phyloP scores from a whole-genome alignment of 495 filamentous ascomycete species.

The Tuber brumale region DNA sequence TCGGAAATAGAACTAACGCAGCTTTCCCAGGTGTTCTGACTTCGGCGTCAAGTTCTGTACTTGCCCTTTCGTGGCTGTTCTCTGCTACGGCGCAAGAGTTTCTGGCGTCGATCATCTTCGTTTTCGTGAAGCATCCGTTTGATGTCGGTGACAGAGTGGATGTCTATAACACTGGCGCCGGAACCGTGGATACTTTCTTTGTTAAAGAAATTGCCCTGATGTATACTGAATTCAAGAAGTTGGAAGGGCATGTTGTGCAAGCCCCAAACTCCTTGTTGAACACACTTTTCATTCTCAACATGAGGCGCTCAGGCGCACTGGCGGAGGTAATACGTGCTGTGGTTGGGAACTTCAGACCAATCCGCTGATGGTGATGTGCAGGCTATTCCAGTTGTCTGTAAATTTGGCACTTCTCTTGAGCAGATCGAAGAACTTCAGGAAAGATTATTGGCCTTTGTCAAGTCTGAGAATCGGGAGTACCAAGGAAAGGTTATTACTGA shows the following conservation, averaged over 20 bases:
- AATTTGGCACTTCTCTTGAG: slow-evolving; percentile 80
- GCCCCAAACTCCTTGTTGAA: slow-evolving; percentile 93
- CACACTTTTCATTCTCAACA: slow-evolving; percentile 88
- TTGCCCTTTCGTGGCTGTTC: slow-evolving; percentile 88
- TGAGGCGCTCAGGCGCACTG: slow-evolving; percentile 78
- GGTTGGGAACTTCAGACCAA: neutral
- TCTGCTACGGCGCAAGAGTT: slow-evolving; percentile 91
- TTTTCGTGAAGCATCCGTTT: slow-evolving; percentile 97
- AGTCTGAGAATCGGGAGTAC: slow-evolving; percentile 83
- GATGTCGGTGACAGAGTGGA: slow-evolving; percentile 93
- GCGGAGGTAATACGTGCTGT: slow-evolving; percentile 63
- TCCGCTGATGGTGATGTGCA: neutral
- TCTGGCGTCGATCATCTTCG: slow-evolving; percentile 82
- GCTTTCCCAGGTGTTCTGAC: slow-evolving; percentile 56
- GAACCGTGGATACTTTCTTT: slow-evolving; percentile 83
- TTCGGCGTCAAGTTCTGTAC: slow-evolving; percentile 73
- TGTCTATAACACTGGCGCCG: slow-evolving; percentile 77
- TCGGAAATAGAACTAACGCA: neutral
- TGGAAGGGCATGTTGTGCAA: slow-evolving; percentile 92
- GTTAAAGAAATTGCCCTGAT: slow-evolving; percentile 92
- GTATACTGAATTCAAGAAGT: slow-evolving; percentile 97
- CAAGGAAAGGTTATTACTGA: slow-evolving; percentile 87
- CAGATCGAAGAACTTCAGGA: slow-evolving; percentile 79
- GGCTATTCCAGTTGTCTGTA: slow-evolving; percentile 60
- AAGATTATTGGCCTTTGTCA: slow-evolving; percentile 78